These are phyloP conservation scores for Phytopythium litorale DNA, from an alignment of 352 stramenopile species.

Conservation along the genomic window DNA sequence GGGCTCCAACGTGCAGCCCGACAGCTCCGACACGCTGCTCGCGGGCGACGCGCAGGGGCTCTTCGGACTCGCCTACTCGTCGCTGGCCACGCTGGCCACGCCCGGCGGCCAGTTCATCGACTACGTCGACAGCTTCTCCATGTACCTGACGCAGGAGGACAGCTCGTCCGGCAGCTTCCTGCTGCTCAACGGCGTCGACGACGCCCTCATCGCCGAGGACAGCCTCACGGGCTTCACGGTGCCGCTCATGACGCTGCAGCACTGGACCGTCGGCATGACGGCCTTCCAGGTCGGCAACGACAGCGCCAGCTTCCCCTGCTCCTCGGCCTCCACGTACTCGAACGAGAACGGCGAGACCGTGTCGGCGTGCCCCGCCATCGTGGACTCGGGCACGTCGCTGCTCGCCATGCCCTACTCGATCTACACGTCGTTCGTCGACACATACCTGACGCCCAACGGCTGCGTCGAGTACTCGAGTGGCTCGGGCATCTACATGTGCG, in stretches of 20 bases:
- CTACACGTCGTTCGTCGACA: conserved; percentile 33
- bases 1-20: conserved; percentile 41
- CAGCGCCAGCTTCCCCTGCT: conserved; percentile 37
- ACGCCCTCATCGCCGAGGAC: conserved; percentile 41
- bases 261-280: conserved; percentile 77
- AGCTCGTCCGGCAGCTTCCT: conserved; percentile 53
- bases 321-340: conserved; percentile 13
- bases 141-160: conserved; percentile 50
- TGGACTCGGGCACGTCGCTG: conserved; percentile 65
- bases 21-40: conserved; percentile 29
- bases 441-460: conserved; percentile 31
- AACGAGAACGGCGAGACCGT: background rate
- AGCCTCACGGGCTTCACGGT: conserved; percentile 41
- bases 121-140: conserved; percentile 63
- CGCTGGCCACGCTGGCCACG: conserved; percentile 46
- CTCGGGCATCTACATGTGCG: conserved; percentile 54
- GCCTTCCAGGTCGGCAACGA: conserved; percentile 45
- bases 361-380: conserved; percentile 35
- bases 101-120: conserved; percentile 47
- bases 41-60: conserved; percentile 50
- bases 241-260: conserved; percentile 37
- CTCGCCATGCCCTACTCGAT: conserved; percentile 46
- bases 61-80: conserved; percentile 56
- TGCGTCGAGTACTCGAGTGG: conserved; percentile 31
- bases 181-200: conserved; percentile 64